Evolutionary conservation across 148 eudicot species (phyloP).

Genomic region (Spergularia bocconei): DNA sequence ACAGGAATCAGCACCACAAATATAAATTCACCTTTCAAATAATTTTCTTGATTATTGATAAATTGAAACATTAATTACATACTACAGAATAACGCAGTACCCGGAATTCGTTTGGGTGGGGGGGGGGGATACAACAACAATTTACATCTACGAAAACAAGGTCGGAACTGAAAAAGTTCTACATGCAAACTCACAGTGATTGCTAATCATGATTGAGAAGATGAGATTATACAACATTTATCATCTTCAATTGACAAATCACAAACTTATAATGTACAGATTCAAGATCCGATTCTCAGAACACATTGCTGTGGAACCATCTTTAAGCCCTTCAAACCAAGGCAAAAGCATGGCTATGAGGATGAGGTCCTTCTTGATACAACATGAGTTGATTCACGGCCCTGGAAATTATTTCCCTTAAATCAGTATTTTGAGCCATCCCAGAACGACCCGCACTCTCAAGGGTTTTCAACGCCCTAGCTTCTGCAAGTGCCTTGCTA

Average conservation of each 20-base stretch:
- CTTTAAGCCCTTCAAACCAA: slow-evolving; percentile 29
- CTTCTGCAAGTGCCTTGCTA: slow-evolving; percentile 66
- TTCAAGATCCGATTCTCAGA: neutral
- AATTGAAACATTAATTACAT: neutral
- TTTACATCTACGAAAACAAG: slow-evolving; percentile 15
- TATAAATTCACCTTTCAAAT: neutral
- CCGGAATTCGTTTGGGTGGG: neutral
- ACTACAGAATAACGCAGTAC: slow-evolving; percentile 9
- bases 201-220: slow-evolving; percentile 4
- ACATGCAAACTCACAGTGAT: slow-evolving; percentile 10
- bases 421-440: slow-evolving; percentile 49
- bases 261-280: slow-evolving; percentile 25
- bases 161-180: neutral
- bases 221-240: slow-evolving; percentile 3
- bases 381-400: slow-evolving; percentile 62
- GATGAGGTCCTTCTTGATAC: slow-evolving; percentile 54
- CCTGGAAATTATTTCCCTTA: slow-evolving; percentile 44
- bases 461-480: slow-evolving; percentile 51
- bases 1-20: slow-evolving; percentile 1
- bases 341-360: slow-evolving; percentile 40
- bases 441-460: slow-evolving; percentile 52
- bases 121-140: neutral
- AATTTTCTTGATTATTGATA: neutral
- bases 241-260: slow-evolving; percentile 1
- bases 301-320: slow-evolving; percentile 6